phyloP scores from a whole-genome alignment of 2,329 filamentous ascomycete species.

The Neocatenulostroma microsporum region DNA sequence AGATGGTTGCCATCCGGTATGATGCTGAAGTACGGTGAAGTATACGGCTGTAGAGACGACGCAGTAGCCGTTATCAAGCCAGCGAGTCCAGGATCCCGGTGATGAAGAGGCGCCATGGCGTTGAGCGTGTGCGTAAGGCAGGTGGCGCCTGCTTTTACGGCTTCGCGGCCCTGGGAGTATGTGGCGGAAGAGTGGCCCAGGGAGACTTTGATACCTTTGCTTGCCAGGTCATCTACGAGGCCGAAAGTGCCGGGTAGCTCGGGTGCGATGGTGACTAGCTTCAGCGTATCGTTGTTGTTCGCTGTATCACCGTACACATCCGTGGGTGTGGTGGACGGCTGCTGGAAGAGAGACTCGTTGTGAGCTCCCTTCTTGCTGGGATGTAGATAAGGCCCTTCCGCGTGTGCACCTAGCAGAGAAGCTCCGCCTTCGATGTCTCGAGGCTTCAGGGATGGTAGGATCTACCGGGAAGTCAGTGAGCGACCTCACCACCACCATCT shows the following conservation, averaged over 20 bases:
- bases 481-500: too few species aligned
- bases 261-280: slow-evolving; percentile 47
- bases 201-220: slow-evolving; percentile 38
- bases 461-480: slow-evolving; percentile 26
- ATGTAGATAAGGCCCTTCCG: slow-evolving; percentile 50
- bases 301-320: slow-evolving; percentile 40
- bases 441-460: slow-evolving; percentile 42
- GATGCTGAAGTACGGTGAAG: slow-evolving; percentile 43
- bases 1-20: slow-evolving; percentile 50
- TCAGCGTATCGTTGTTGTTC: slow-evolving; percentile 34
- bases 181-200: slow-evolving; percentile 47
- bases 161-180: slow-evolving; percentile 39
- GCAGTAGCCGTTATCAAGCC: slow-evolving; percentile 31
- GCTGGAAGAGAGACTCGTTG: slow-evolving; percentile 38
- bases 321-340: slow-evolving; percentile 27
- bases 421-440: slow-evolving; percentile 37
- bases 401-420: slow-evolving; percentile 49
- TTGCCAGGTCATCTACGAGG: slow-evolving; percentile 38
- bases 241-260: slow-evolving; percentile 38
- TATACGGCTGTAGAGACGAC: slow-evolving; percentile 12
- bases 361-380: slow-evolving; percentile 49
- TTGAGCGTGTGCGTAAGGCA: slow-evolving; percentile 50
- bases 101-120: slow-evolving; percentile 46
- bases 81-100: slow-evolving; percentile 45
- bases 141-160: slow-evolving; percentile 42